These are phyloP conservation scores for Bertia moriformis DNA, from an alignment of 2,329 filamentous ascomycete genomes.

Conservation along the genomic window DNA sequence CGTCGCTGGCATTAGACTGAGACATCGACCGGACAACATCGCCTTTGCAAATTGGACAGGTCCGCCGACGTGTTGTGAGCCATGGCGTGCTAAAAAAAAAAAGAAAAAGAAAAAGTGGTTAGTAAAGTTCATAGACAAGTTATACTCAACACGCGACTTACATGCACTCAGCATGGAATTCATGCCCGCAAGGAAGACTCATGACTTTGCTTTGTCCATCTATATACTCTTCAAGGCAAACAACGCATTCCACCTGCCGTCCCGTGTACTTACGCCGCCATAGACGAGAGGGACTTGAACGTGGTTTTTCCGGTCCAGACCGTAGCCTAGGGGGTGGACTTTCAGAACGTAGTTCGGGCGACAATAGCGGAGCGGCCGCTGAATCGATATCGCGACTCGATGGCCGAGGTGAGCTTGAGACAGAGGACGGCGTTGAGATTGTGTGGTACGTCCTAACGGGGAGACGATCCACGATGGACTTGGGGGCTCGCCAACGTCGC, in stretches of 20 bases:
- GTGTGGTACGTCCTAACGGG: conserved; percentile 92
- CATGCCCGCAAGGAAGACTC: conserved; percentile 92
- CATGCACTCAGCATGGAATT: conserved; percentile 98
- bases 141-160: conserved; percentile 34
- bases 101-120: conserved; percentile 10
- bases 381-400: conserved; percentile 19
- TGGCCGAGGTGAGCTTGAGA: neutral
- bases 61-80: conserved; percentile 85
- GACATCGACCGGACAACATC: conserved; percentile 70
- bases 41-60: conserved; percentile 97
- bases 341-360: neutral
- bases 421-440: conserved; percentile 41
- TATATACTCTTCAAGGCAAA: conserved; percentile 90
- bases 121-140: conserved; percentile 2
- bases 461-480: conserved; percentile 86
- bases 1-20: conserved; percentile 5
- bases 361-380: conserved; percentile 65
- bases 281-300: conserved; percentile 12
- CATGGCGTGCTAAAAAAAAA: conserved; percentile 66
- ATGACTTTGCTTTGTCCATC: conserved; percentile 91
- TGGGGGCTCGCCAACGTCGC: conserved; percentile 89
- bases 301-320: too few species aligned
- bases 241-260: conserved; percentile 73
- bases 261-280: conserved; percentile 52
- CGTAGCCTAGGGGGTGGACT: neutral